Conservation (phyloP, 2,329 filamentous ascomycete species). For the Myriosclerotinia duriaeana region DNA sequence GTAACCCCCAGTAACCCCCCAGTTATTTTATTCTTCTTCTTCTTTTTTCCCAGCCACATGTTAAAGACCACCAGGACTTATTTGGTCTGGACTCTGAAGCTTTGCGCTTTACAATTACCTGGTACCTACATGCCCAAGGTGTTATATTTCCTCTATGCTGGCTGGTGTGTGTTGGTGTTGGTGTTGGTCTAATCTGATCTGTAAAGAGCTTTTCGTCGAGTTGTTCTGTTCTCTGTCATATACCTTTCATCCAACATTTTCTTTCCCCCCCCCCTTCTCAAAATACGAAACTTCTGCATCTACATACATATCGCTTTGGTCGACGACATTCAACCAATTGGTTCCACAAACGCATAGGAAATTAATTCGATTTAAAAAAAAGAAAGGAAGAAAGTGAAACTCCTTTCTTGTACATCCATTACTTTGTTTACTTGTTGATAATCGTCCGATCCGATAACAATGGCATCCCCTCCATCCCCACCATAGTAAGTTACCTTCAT, state of each 20-base stretch:
- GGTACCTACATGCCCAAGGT: no score
- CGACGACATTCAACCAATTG: no score
- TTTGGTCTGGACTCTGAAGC: no score
- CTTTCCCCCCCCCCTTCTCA: no score
- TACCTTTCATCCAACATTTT: no score
- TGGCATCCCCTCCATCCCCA: slow-evolving; percentile 23
- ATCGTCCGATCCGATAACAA: slow-evolving; percentile 4
- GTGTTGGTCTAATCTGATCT: no score
- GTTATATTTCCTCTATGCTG: no score
- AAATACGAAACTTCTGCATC: background rate
- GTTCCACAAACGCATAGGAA: background rate
- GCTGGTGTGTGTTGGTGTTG: no score
- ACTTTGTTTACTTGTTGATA: slow-evolving; percentile 11
- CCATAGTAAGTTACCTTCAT: slow-evolving; percentile 21
- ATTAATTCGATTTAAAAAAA: background rate
- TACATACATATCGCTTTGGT: background rate
- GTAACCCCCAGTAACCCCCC: no score
- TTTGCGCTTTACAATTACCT: background rate
- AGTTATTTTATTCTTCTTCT: no score
- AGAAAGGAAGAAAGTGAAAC: background rate
- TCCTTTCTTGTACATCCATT: background rate
- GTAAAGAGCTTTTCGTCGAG: slow-evolving; percentile 1
- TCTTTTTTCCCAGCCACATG: slow-evolving; percentile 22
- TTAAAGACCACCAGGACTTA: no score
- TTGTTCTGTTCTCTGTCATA: background rate